Evolutionary conservation across 1,284 basidiomycete genomes (phyloP).

Genomic region (Puccinia polysora): DNA sequence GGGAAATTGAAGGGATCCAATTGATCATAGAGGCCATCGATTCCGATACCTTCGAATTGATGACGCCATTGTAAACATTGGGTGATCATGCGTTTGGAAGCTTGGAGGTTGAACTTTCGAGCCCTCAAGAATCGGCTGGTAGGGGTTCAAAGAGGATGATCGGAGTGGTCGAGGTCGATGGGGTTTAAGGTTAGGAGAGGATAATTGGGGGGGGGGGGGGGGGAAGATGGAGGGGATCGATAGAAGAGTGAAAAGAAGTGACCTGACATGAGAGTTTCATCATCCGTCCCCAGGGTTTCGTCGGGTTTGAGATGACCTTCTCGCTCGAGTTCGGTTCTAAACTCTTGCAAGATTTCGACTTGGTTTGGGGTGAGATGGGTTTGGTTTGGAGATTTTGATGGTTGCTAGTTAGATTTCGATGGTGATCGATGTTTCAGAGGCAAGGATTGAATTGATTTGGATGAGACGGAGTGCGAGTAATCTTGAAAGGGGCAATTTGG

Average conservation of each 20-base stretch:
- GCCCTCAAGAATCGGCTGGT: slow-evolving; percentile 43
- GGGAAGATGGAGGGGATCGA: background rate
- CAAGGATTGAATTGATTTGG: too few species aligned
- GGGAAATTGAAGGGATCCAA: slow-evolving; percentile 45
- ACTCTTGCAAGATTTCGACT: slow-evolving; percentile 23
- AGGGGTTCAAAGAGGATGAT: background rate
- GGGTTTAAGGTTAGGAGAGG: background rate
- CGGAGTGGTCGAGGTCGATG: background rate
- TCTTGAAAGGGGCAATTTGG: too few species aligned
- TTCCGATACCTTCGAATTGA: slow-evolving; percentile 43
- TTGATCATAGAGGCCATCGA: slow-evolving; percentile 44
- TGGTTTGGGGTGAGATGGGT: slow-evolving; percentile 21
- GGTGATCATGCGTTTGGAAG: slow-evolving; percentile 39
- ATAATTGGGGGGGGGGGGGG: background rate
- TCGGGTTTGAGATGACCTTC: slow-evolving; percentile 36
- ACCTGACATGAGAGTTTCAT: slow-evolving; percentile 41
- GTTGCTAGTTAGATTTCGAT: too few species aligned
- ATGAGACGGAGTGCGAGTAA: too few species aligned
- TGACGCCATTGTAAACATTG: slow-evolving; percentile 43
- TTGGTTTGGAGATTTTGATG: too few species aligned
- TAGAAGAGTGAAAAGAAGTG: slow-evolving; percentile 2
- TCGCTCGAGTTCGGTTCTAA: slow-evolving; percentile 20
- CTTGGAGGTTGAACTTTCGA: slow-evolving; percentile 34
- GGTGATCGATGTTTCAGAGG: too few species aligned
- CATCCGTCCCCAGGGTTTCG: slow-evolving; percentile 38